These are phyloP conservation scores for Boletus rubroflammeus DNA, from an alignment of 768 basidiomycete genomes.

Conservation along the genomic window DNA sequence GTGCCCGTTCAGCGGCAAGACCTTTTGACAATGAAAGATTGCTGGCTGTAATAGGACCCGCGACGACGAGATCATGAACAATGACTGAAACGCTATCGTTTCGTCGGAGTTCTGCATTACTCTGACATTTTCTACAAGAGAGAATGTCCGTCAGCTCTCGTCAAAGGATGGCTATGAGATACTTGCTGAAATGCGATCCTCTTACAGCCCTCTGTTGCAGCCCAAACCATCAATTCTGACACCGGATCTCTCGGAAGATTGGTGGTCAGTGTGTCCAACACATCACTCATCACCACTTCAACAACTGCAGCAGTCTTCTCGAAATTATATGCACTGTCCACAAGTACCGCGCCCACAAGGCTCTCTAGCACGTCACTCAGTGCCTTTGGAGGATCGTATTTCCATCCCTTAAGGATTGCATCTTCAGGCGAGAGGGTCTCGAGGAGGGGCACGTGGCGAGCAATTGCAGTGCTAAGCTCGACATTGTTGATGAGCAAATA, in stretches of 20 bases:
- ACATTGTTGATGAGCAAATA: constrained; percentile 65
- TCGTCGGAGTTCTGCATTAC: constrained; percentile 39
- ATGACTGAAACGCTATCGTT: constrained; percentile 54
- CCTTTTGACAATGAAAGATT: constrained; percentile 64
- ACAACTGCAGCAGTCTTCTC: constrained; percentile 62
- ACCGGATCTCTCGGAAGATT: constrained; percentile 67
- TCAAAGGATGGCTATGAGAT: not conserved
- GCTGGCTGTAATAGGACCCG: constrained; percentile 57
- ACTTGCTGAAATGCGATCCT: constrained; percentile 46
- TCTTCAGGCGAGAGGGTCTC: constrained; percentile 52
- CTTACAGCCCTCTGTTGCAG: constrained; percentile 54
- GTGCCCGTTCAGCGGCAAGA: constrained; percentile 60
- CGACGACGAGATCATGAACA: constrained; percentile 55
- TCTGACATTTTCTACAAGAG: constrained; percentile 39
- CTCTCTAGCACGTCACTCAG: constrained; percentile 85
- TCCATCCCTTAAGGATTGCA: constrained; percentile 70
- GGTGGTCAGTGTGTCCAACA: constrained; percentile 58
- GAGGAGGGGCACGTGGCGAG: constrained; percentile 57
- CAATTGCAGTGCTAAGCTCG: constrained; percentile 62
- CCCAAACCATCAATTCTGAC: constrained; percentile 67
- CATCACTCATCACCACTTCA: constrained; percentile 61
- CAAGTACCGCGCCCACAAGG: constrained; percentile 75
- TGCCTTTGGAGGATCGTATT: constrained; percentile 81
- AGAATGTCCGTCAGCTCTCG: not conserved
- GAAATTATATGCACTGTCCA: constrained; percentile 75